Conservation (phyloP, 2,329 filamentous ascomycete species). For the Sporothrix variecibatus region DNA sequence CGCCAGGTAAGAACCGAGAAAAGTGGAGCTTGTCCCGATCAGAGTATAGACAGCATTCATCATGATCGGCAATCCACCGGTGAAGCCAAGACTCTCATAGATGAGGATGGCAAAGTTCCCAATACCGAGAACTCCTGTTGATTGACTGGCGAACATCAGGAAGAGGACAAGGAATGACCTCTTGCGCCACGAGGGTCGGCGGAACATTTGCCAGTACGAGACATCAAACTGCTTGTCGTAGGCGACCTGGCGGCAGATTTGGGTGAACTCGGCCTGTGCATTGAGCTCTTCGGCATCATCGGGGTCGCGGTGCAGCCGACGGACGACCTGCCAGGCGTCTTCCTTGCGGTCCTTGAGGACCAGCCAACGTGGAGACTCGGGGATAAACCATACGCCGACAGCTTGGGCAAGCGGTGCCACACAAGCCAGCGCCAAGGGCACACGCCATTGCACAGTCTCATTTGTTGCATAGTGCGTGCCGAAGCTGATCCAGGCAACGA, state of each 20-base stretch:
- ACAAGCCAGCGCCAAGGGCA: slow-evolving; percentile 47
- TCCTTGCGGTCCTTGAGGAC: slow-evolving; percentile 16
- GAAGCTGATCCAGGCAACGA: slow-evolving; percentile 28
- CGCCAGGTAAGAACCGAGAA: slow-evolving; percentile 15
- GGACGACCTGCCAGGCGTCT: slow-evolving; percentile 38
- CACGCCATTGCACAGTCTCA: slow-evolving; percentile 39
- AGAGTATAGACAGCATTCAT: slow-evolving; percentile 24
- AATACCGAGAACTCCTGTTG: slow-evolving; percentile 18
- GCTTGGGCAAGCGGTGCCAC: slow-evolving; percentile 43
- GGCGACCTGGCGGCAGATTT: slow-evolving; percentile 47
- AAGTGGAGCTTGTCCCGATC: slow-evolving; percentile 11
- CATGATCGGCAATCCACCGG: slow-evolving; percentile 23
- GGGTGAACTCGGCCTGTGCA: slow-evolving; percentile 45
- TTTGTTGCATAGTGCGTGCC: slow-evolving; percentile 23
- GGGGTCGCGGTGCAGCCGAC: slow-evolving; percentile 43
- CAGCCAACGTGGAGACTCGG: slow-evolving; percentile 46
- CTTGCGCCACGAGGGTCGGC: slow-evolving; percentile 42
- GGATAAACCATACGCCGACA: slow-evolving; percentile 42
- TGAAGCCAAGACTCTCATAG: slow-evolving; percentile 19
- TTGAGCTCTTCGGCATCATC: slow-evolving; percentile 41
- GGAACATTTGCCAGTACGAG: slow-evolving; percentile 41
- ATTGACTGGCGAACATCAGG: slow-evolving; percentile 23
- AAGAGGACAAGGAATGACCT: slow-evolving; percentile 42
- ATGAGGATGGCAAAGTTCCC: slow-evolving; percentile 23
- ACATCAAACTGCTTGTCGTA: slow-evolving; percentile 39